Evolutionary conservation across 2,329 filamentous ascomycete genomes (phyloP).

Genomic region (Mycosphaerelloides madeirae): DNA sequence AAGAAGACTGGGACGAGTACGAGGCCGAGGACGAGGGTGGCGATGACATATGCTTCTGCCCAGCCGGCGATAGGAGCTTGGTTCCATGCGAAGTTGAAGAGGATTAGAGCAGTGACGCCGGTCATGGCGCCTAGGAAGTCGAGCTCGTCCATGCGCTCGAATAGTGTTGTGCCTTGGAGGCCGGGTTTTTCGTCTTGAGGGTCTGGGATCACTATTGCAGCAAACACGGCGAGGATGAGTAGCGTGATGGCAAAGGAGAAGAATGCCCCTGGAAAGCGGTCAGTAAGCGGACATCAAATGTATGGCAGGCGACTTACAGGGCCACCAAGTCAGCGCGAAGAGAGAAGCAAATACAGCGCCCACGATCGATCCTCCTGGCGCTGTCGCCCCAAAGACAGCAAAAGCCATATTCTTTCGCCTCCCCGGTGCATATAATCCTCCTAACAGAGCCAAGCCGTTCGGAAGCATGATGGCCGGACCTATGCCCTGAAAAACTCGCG

Average conservation of each 20-base stretch:
- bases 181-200: conserved; percentile 18
- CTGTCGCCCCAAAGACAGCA: conserved; percentile 33
- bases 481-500: conserved; percentile 38
- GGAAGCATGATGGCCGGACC: conserved; percentile 35
- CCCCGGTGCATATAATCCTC: conserved; percentile 30
- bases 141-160: conserved; percentile 15
- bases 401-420: conserved; percentile 37
- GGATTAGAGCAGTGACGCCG: conserved; percentile 26
- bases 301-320: conserved; percentile 14
- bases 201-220: conserved; percentile 24
- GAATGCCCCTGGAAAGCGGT: conserved; percentile 14
- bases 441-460: conserved; percentile 35
- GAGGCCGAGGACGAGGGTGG: conserved; percentile 23
- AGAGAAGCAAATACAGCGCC: conserved; percentile 31
- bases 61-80: conserved; percentile 30
- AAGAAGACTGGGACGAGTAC: conserved; percentile 26
- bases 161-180: conserved; percentile 11
- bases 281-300: conserved; percentile 11
- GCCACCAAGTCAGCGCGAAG: conserved; percentile 32
- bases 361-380: conserved; percentile 32
- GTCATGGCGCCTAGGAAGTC: conserved; percentile 26
- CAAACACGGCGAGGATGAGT: conserved; percentile 16
- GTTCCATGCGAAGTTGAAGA: conserved; percentile 31
- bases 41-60: conserved; percentile 24
- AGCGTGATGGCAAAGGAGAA: conserved; percentile 19